Conservation (phyloP, 768 basidiomycete genomes). For the Rhizopogon sp. region DNA sequence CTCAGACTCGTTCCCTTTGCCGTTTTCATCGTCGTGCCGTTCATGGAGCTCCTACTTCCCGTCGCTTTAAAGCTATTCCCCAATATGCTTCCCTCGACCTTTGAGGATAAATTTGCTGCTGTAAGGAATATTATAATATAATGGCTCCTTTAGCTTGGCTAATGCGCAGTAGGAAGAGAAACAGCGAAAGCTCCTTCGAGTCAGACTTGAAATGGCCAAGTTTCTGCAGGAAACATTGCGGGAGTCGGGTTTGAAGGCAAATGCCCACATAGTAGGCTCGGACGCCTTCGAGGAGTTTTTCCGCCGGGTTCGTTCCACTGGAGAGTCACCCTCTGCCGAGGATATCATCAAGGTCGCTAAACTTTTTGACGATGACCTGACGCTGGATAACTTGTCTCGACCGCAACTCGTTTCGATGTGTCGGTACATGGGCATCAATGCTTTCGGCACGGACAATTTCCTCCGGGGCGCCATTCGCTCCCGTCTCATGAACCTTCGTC, state of each 20-base stretch:
- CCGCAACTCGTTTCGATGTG: conserved; percentile 99
- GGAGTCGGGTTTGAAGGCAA: conserved; percentile 89
- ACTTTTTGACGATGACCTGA: conserved; percentile 96
- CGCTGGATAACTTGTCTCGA: conserved; percentile 94
- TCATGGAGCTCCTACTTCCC: conserved; percentile 96
- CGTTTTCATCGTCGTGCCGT: conserved; percentile 92
- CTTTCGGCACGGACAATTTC: conserved; percentile 98
- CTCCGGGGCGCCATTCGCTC: conserved; percentile 86
- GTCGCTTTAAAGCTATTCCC: conserved; percentile 97
- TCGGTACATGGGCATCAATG: conserved; percentile 96
- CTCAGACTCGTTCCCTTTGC: conserved; percentile 92
- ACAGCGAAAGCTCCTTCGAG: conserved; percentile 89
- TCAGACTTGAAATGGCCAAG: conserved; percentile 97
- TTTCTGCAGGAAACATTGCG: conserved; percentile 97
- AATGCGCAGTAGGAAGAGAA: conserved; percentile 79
- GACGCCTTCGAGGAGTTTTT: conserved; percentile 99
- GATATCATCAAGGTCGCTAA: conserved; percentile 95
- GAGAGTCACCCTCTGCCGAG: conserved; percentile 82
- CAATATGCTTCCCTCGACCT: conserved; percentile 97
- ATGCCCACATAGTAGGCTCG: conserved; percentile 86
- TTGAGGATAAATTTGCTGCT: conserved; percentile 94
- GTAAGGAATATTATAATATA: conserved; percentile 37
- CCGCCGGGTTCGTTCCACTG: conserved; percentile 95
- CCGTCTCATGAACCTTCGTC: conserved; percentile 74
- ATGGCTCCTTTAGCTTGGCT: not conserved